Evolutionary conservation across 2,329 filamentous ascomycete species (phyloP).

Genomic region (Xylariales sp.): DNA sequence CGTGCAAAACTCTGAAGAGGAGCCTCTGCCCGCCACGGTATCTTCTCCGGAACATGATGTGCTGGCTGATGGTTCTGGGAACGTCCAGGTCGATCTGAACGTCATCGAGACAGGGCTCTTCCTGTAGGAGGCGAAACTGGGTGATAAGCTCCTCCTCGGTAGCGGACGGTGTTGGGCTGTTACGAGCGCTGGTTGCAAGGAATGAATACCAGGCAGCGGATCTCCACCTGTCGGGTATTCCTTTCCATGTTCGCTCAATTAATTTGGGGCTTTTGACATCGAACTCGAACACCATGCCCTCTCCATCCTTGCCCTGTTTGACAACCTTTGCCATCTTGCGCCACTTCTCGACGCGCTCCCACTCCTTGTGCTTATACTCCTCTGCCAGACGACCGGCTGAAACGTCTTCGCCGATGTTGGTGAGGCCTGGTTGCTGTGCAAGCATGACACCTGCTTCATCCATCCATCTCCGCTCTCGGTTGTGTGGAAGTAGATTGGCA

Average conservation of each 20-base stretch:
- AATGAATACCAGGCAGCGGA: conserved; percentile 94
- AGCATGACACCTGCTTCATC: conserved; percentile 67
- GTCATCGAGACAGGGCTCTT: conserved; percentile 77
- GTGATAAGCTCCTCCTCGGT: conserved; percentile 68
- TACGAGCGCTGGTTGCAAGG: conserved; percentile 70
- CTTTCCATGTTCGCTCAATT: conserved; percentile 92
- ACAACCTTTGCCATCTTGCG: conserved; percentile 59
- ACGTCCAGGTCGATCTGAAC: conserved; percentile 97
- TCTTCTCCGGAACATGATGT: conserved; percentile 93
- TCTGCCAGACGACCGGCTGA: conserved; percentile 48
- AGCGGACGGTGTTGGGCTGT: conserved; percentile 51
- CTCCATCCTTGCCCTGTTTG: conserved; percentile 43
- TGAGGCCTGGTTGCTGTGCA: conserved; percentile 52
- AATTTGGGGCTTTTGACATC: conserved; percentile 80
- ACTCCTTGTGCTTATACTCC: conserved; percentile 58
- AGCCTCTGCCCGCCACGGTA: conserved; percentile 91
- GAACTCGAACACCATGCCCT: conserved; percentile 69
- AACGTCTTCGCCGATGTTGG: conserved; percentile 52
- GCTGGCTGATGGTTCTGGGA: conserved; percentile 86
- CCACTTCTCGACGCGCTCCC: conserved; percentile 62
- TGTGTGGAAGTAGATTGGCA: conserved; percentile 56
- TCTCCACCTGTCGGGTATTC: conserved; percentile 94
- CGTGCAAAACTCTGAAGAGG: conserved; percentile 88
- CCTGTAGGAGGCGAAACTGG: conserved; percentile 69
- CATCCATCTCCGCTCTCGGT: conserved; percentile 56